These are phyloP conservation scores for Cucumis melo DNA, from an alignment of 306 rosid genomes.

Conservation along the genomic window DNA sequence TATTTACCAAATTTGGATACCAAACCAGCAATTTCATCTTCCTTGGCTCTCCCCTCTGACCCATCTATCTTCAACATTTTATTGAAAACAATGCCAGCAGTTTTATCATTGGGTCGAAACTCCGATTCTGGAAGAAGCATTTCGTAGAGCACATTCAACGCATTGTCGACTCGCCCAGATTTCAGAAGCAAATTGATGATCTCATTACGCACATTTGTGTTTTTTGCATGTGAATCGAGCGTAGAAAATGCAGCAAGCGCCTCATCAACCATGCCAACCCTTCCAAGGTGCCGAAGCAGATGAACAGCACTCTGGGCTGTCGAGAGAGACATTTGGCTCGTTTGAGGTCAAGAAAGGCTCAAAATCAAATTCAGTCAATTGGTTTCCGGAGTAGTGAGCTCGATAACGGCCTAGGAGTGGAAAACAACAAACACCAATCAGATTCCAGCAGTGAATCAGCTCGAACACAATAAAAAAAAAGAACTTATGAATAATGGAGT, in stretches of 20 bases:
- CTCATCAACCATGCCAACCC: constrained; percentile 36
- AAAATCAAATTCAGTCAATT: constrained; percentile 17
- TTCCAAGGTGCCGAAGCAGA: constrained; percentile 24
- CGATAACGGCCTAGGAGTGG: too few relatives aligned
- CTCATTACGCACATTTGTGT: constrained; percentile 30
- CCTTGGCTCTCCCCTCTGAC: constrained; percentile 21
- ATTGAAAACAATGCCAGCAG: constrained; percentile 33
- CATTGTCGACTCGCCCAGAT: constrained; percentile 24
- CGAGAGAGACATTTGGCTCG: constrained; percentile 17
- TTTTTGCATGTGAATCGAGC: constrained; percentile 27
- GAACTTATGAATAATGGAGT: too few relatives aligned
- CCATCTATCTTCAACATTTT: constrained; percentile 17
- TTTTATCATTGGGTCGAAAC: constrained; percentile 24
- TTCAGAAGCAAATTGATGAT: constrained; percentile 18
- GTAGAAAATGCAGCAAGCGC: constrained; percentile 22
- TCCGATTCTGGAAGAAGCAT: constrained; percentile 33
- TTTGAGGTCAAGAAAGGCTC: constrained; percentile 25
- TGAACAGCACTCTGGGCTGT: constrained; percentile 14
- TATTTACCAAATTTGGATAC: constrained; percentile 28
- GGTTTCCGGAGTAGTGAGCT: constrained; percentile 30
- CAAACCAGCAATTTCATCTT: constrained; percentile 34
- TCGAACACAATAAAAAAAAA: too few relatives aligned
- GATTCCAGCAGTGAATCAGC: too few relatives aligned
- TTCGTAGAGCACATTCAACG: constrained; percentile 52
- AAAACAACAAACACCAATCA: too few relatives aligned